These are phyloP conservation scores for Phytophthora pluvialis DNA, from an alignment of 352 stramenopile species.

Conservation along the genomic window DNA sequence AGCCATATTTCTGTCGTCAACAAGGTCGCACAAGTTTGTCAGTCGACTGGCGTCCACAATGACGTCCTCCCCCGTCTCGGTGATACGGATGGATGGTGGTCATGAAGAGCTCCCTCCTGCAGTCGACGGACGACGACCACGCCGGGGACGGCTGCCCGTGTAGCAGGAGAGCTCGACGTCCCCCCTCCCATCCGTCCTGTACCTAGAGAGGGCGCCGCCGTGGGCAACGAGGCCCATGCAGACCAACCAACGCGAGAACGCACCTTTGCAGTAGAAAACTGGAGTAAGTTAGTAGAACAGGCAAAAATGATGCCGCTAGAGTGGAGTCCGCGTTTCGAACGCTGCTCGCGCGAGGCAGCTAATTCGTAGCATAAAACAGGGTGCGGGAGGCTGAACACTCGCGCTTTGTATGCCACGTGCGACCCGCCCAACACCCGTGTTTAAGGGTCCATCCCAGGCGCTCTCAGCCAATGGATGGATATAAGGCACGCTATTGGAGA, in stretches of 20 bases:
- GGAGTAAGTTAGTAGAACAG: conserved; percentile 71
- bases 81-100: neutral
- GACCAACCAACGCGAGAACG: conserved; percentile 14
- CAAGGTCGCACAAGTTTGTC: neutral
- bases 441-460: conserved; percentile 26
- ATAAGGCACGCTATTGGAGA: conserved; percentile 7
- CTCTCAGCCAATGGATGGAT: conserved; percentile 41
- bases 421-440: neutral
- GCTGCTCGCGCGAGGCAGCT: neutral
- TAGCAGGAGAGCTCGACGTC: neutral
- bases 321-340: conserved; percentile 11
- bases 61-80: neutral
- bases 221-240: neutral
- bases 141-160: no score
- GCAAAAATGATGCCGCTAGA: conserved; percentile 64
- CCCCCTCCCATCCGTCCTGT: conserved; percentile 2
- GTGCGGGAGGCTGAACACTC: neutral
- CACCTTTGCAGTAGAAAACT: conserved; percentile 43
- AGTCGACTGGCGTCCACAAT: neutral
- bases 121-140: no score
- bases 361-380: conserved; percentile 33
- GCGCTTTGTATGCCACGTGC: conserved; percentile 14
- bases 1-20: conserved; percentile 66
- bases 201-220: neutral
- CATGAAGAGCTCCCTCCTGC: neutral